Base-by-base conservation (phyloP, 495 filamentous ascomycete species). In the Aspergillus sparsus region DNA sequence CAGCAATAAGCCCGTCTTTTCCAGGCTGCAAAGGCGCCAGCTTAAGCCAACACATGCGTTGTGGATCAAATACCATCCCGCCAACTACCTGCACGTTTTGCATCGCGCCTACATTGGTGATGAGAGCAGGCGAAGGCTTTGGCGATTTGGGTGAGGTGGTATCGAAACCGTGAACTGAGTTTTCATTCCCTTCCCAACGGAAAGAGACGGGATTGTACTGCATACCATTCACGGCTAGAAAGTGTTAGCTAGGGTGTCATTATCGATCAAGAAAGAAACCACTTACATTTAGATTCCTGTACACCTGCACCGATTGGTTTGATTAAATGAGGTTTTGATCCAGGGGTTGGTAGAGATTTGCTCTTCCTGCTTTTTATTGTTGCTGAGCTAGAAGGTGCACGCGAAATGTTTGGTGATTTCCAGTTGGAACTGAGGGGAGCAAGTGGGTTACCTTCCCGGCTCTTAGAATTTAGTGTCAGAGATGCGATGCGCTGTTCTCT, bases 1-100 rank as follows among this genome's bases (percentile, higher is more conserved):
- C 59, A 16, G 65, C 65, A 27, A 70, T 54, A 18, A 72, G 51
- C 2, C 67, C 72, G 37, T 68, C 61, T 31, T 50, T 46, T 15
- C 67, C 72, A 5, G 72, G 69, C 39, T 73, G 74, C 12, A 70
- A 68, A 1, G 80, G 75, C 3, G 76, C 82, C 31, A 89, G 76
- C 68, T 92, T 94, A 34, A 96, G 81, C 93, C 93, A 97, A 71
- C 90, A 91, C 93, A 97, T 98, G 54, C 89, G 90, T 54, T 87
- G 86, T 7, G 95, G 95, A 73, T 98, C 94, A 71, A 98, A 98
- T 27, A 98, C 87, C 94, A 98, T 98, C 63, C 89, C 90, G 21
- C 91, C 88, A 58, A 95, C 91, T 32, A 96, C 88, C 74, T 97
- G 93, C 11, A 96, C 89, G 60, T 89, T 92, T 44, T 85, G 79